Evolutionary conservation across 163 green algal species (phyloP), one percentile per base, ranked within the genome.

Genomic region (Chlorella variabilis): DNA sequence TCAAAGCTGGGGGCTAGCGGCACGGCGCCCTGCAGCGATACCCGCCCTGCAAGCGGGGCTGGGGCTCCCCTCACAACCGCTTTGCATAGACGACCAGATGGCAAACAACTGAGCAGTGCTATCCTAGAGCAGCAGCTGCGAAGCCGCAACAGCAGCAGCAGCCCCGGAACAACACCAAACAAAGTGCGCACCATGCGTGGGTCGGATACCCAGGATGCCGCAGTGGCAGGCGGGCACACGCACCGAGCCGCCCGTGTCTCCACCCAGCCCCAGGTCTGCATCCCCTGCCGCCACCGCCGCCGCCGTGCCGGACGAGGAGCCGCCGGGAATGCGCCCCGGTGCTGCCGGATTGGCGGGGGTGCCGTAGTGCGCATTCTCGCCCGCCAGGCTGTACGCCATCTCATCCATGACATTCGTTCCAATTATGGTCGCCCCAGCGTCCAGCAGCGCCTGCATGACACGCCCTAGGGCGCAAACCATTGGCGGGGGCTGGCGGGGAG

Each of bases 331-430:
- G 25, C 94, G 88, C 2, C 90, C 91, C 3, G 93, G 94, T 6
- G 92, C 93, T 1, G 93, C 92, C 1, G 91, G 89, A 82, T 99
- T 99, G 76, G 75, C n/a, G 1, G 96, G 95, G 2, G 94, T 97
- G 54, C 96, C 96, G 77, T 98, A 98, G 84, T 98, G 94, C 5
- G 77, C 66, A 59, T 98, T 99, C 66, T 97, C 86, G 4, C 93
- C 93, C 33, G 90, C 85, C 49, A 97, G 77, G 51, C 66, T 83
- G 80, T 90, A 95, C 0, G 94, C 94, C 74, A 98, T 83, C 88
- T 98, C 93, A 78, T 97, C 93, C 92, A 97, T 94, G 77, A 96
- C 89, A 0, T 92, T 93, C 81, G 93, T 97, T 71, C 93, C 94
- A 20, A 91, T 45, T 7, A 92, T 49, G 5, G 34, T 83, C 2